Evolutionary conservation across 352 stramenopile genomes (phyloP), one percentile per base, ranked within the genome.

Genomic region (Phytophthora boehmeriae): DNA sequence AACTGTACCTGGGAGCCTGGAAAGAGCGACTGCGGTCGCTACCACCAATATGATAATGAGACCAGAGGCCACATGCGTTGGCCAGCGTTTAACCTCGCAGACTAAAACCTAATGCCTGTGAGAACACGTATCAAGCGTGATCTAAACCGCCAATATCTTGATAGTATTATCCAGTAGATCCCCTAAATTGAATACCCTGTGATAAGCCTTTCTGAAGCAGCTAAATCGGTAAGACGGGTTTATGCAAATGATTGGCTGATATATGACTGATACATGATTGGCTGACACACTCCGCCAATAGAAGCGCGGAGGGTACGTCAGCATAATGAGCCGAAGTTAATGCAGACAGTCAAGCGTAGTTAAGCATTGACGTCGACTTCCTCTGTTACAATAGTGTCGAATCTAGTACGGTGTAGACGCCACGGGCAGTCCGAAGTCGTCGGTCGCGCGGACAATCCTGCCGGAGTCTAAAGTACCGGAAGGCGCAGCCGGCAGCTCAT

Each of bases 381-480:
- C 23, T 43, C 17, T 16, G 25, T 22, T 23, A 28, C 42, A 30
- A 4, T 30, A 6, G 25, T 6, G 6, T 6, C 25, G 25, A 30
- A 30, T 30, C 42, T 32, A 74, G 46, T 71, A 72, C 17, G 44
- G 44, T 14, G 44, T 38, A 23, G 70, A 78, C 17, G 68, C 60
- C 17, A 95, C 65, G 5, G 86, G 86, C 22, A 93, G 68, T 2
- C 86, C 86, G 57, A 92, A 93, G 57, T 92, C 80, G 67, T 95
- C 86, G 17, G 78, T 89, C 28, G 53, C 59, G 13, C 66, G 71
- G 8, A 58, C 51, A 11, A 64, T 63, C 44, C 44, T 52, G 11
- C 62, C 46, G 1, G 63, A 68, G 14, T 82, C 77, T 46, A 84
- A 78, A 0, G 57, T 63, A 1, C 68, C 74, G 0, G 78, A 86